Conservation (phyloP, 202 grass and related monocot species). For the Thinopyrum obtusiflorum region DNA sequence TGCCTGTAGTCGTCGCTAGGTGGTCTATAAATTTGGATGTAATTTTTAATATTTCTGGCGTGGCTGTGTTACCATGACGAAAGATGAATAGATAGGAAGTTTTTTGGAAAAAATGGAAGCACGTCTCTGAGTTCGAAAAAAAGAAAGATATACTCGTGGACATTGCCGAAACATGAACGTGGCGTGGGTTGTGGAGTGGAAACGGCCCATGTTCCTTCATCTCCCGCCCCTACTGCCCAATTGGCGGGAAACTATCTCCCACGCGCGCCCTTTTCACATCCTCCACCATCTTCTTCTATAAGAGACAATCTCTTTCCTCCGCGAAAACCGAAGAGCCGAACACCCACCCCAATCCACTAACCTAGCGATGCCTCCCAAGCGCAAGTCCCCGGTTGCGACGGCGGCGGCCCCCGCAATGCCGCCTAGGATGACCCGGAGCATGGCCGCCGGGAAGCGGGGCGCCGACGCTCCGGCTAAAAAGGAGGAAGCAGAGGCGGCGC, state of each 20-base stretch:
- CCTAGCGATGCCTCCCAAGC: constrained; percentile 61
- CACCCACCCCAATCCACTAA: neutral
- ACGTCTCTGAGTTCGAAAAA: neutral
- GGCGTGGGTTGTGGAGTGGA: neutral
- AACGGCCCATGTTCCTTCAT: neutral
- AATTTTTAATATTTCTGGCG: too few relatives aligned
- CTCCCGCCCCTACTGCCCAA: neutral
- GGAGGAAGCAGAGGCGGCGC: constrained; percentile 29
- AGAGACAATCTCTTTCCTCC: neutral
- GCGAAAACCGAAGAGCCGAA: neutral
- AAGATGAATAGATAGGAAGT: too few relatives aligned
- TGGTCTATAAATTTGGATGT: too few relatives aligned
- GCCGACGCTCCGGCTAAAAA: constrained; percentile 24
- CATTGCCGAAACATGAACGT: neutral
- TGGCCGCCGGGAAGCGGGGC: constrained; percentile 39
- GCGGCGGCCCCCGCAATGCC: constrained; percentile 24
- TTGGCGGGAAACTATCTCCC: constrained; percentile 24
- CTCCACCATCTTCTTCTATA: neutral
- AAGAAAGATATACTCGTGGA: neutral
- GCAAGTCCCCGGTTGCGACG: constrained; percentile 37
- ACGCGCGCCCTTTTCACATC: constrained; percentile 8
- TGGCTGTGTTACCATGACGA: too few relatives aligned
- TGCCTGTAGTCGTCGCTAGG: too few relatives aligned
- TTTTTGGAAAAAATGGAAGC: neutral
- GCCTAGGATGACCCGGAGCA: constrained; percentile 71